A percentile compares a stretch with the other conserved stretches of the same genome.
Evolutionary conservation across 2,329 filamentous ascomycete genomes (phyloP).

Genomic region (Grosmannia penicillata): DNA sequence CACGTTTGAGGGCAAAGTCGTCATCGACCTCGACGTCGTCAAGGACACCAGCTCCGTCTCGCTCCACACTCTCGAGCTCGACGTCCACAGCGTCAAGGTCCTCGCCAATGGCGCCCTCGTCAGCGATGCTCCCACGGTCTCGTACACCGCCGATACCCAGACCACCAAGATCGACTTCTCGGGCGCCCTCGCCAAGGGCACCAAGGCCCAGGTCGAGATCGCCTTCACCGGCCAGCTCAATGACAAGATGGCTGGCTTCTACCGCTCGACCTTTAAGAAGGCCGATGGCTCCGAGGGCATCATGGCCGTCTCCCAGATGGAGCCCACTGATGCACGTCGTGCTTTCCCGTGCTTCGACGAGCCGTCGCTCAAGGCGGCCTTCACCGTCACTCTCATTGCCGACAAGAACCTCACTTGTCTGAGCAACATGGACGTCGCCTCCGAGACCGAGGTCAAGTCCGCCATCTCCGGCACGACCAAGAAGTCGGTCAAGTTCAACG

Average conservation of each 20-base stretch:
- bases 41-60: constrained; percentile 76
- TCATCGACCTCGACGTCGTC: constrained; percentile 74
- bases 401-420: constrained; percentile 84
- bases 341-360: constrained; percentile 97
- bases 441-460: constrained; percentile 58
- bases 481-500: constrained; percentile 85
- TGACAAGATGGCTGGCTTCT: constrained; percentile 83
- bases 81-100: constrained; percentile 63
- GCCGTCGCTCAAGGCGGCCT: constrained; percentile 82
- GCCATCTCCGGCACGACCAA: constrained; percentile 47
- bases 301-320: constrained; percentile 89
- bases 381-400: constrained; percentile 79
- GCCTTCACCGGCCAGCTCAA: constrained; percentile 68
- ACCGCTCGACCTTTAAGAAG: constrained; percentile 81
- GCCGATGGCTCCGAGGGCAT: constrained; percentile 64
- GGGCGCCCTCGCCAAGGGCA: constrained; percentile 55
- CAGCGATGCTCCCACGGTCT: constrained; percentile 50
- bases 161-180: constrained; percentile 69
- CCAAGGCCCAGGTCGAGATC: constrained; percentile 63
- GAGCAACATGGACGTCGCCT: constrained; percentile 91
- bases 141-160: constrained; percentile 67
- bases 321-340: constrained; percentile 82
- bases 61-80: constrained; percentile 75
- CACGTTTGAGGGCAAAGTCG: constrained; percentile 70
- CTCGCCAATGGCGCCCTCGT: constrained; percentile 40